A percentile compares a stretch with the other conserved stretches of the same genome.
Conservation (phyloP, 257 asterid genomes). For the Marsdenia floribunda region DNA sequence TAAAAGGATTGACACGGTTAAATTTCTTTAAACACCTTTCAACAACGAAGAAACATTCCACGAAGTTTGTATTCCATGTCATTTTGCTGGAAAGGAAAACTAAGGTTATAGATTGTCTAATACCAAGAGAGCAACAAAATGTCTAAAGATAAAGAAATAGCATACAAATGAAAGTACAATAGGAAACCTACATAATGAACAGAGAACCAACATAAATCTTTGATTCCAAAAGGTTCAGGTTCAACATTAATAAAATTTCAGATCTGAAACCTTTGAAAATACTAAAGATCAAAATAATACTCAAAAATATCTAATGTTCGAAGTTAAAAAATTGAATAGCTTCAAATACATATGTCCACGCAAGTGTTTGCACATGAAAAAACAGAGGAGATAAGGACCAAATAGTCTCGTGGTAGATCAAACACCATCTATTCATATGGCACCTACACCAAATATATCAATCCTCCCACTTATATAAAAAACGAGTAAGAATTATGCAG, state of each 20-base stretch:
- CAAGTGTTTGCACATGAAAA: not conserved
- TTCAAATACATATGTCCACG: not conserved
- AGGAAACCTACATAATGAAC: not conserved
- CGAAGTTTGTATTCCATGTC: no score
- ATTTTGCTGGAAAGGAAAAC: slow-evolving; percentile 52
- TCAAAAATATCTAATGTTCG: not conserved
- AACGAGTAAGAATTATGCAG: not conserved
- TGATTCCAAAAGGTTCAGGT: not conserved
- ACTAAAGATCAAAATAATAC: not conserved
- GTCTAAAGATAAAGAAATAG: not conserved
- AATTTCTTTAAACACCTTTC: not conserved
- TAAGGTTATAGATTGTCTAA: not conserved
- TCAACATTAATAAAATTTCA: not conserved
- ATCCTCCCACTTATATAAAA: not conserved
- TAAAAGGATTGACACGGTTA: not conserved
- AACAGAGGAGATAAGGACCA: not conserved
- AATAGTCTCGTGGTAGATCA: not conserved
- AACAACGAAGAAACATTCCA: no score
- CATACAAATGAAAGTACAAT: not conserved
- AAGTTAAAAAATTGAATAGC: not conserved
- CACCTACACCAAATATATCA: not conserved
- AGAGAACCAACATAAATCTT: slow-evolving; percentile 1
- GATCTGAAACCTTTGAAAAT: not conserved
- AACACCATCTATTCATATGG: not conserved
- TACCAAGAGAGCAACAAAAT: not conserved